Evolutionary conservation across 352 stramenopile genomes (phyloP).

Genomic region (Globisporangium uncinulatum): DNA sequence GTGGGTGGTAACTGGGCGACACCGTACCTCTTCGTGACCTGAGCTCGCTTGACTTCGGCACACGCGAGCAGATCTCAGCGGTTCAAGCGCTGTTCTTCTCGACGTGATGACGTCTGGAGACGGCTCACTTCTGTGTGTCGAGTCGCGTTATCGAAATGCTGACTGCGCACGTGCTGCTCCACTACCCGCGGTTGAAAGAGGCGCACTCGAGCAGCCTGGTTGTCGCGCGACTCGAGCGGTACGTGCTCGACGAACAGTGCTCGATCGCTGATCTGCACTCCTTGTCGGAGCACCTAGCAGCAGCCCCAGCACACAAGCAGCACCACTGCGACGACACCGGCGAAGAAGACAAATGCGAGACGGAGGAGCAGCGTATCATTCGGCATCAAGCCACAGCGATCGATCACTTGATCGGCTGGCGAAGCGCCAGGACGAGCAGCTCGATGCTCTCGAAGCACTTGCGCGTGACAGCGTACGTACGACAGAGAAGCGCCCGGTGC

Average conservation of each 20-base stretch:
- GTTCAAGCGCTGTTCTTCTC: background rate
- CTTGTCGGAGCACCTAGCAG: background rate
- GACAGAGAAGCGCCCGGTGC: no score
- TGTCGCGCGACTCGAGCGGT: background rate
- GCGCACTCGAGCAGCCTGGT: background rate
- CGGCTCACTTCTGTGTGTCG: background rate
- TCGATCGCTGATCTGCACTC: conserved; percentile 1
- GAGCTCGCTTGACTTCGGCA: background rate
- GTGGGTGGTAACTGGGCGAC: background rate
- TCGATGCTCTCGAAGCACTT: conserved; percentile 1
- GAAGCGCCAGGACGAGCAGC: conserved; percentile 1
- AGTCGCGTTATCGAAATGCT: background rate
- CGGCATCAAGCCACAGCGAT: conserved; percentile 5
- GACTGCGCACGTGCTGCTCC: background rate
- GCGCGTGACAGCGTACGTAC: background rate
- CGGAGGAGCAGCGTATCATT: conserved; percentile 3
- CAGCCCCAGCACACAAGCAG: background rate
- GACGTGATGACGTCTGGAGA: background rate
- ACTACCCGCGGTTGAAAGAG: background rate
- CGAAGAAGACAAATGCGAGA: background rate
- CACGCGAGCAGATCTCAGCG: background rate
- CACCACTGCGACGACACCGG: no score
- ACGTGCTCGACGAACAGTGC: background rate
- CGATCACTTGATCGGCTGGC: background rate
- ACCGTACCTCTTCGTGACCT: background rate